Conservation (phyloP, 2,329 filamentous ascomycete genomes). For the Colletotrichum siamense region DNA sequence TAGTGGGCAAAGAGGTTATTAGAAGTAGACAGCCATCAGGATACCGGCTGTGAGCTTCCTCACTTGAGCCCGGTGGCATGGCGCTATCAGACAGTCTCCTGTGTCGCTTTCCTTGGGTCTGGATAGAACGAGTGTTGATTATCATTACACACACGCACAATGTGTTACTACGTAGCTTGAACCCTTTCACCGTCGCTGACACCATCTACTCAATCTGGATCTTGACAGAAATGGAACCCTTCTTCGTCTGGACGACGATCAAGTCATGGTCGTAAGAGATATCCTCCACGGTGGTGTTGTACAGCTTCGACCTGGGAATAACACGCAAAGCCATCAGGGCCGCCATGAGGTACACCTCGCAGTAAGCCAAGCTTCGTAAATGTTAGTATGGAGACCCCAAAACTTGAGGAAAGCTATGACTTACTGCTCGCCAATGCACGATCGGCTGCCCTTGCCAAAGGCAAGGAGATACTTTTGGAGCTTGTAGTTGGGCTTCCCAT, state of each 20-base stretch:
- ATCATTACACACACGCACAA: not conserved
- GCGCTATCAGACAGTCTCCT: not conserved
- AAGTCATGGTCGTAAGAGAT: conserved; percentile 33
- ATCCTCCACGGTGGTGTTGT: conserved; percentile 32
- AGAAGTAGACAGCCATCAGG: not conserved
- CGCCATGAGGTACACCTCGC: conserved; percentile 31
- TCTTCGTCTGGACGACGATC: conserved; percentile 26
- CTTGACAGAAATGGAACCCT: conserved; percentile 16
- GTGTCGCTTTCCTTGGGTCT: not conserved
- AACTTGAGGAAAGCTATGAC: not conserved
- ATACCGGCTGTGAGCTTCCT: not conserved
- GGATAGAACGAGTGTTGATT: not conserved
- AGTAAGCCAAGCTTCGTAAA: conserved; percentile 29
- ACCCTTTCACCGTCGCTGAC: not conserved
- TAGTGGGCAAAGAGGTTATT: not conserved
- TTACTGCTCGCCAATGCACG: conserved; percentile 27
- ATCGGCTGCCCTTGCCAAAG: conserved; percentile 24
- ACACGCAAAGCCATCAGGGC: conserved; percentile 32
- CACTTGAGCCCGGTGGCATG: not conserved
- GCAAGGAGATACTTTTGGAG: conserved; percentile 23
- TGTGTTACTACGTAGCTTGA: not conserved
- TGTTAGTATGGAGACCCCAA: not conserved
- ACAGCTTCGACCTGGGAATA: conserved; percentile 28
- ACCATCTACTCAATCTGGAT: not conserved
- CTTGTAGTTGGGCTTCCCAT: conserved; percentile 11